A percentile compares a stretch with the other conserved stretches of the same genome.
Evolutionary conservation across 768 basidiomycete species (phyloP).

Genomic region (Gelatoporia subvermispora): DNA sequence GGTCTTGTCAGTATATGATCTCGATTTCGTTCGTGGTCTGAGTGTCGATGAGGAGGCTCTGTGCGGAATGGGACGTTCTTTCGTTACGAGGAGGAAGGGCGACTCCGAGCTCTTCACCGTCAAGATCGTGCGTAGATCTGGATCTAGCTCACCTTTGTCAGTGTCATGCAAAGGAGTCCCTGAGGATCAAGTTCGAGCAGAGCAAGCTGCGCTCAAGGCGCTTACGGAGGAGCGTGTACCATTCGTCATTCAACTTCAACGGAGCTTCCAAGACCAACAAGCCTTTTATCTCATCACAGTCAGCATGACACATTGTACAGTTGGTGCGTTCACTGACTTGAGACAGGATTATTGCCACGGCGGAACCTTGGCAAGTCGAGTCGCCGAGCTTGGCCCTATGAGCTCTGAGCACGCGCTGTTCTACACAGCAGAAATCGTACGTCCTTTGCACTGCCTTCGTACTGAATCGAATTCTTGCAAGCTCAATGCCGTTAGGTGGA

Average conservation of each 20-base stretch:
- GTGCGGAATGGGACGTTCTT: not conserved
- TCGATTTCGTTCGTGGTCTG: slow-evolving; percentile 9
- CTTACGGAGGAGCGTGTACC: slow-evolving; percentile 30
- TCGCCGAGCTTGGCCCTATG: slow-evolving; percentile 27
- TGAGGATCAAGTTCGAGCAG: slow-evolving; percentile 8
- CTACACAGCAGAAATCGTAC: slow-evolving; percentile 47
- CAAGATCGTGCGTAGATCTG: slow-evolving; percentile 11
- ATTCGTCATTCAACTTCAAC: slow-evolving; percentile 36
- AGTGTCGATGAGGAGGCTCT: not conserved
- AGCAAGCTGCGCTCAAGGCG: slow-evolving; percentile 33
- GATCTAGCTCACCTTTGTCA: not conserved
- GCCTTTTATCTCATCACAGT: slow-evolving; percentile 38
- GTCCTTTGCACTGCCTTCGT: slow-evolving; percentile 8
- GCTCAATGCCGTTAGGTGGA: slow-evolving; percentile 23
- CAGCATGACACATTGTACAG: slow-evolving; percentile 5
- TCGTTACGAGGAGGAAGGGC: slow-evolving; percentile 11
- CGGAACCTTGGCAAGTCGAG: not conserved
- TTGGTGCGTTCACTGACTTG: not conserved
- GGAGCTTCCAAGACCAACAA: slow-evolving; percentile 37
- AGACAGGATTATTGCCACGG: slow-evolving; percentile 30
- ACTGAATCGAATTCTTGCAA: not conserved
- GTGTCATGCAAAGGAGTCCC: not conserved
- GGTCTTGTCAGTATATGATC: slow-evolving; percentile 4
- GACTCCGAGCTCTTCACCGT: slow-evolving; percentile 6
- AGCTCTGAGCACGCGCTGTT: slow-evolving; percentile 32